Evolutionary conservation across 2,329 filamentous ascomycete genomes (phyloP).

Genomic region (Colletotrichum falcatum): DNA sequence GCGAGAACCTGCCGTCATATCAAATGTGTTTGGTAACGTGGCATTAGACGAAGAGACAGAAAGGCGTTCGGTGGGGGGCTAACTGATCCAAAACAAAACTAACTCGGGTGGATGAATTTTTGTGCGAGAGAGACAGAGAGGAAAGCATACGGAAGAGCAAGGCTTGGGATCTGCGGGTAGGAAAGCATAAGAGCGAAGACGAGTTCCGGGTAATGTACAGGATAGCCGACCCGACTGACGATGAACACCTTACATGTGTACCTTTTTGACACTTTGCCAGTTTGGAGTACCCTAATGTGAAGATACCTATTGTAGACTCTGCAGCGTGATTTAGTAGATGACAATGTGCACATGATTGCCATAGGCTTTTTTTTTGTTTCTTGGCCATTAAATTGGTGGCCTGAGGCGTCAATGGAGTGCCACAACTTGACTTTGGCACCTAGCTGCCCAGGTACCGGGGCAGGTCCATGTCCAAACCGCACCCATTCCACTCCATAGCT

Average conservation of each 20-base stretch:
- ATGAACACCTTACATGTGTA: neutral
- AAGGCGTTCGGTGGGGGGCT: slow-evolving; percentile 25
- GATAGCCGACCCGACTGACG: slow-evolving; percentile 7
- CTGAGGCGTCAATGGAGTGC: neutral
- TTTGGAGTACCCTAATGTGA: slow-evolving; percentile 4
- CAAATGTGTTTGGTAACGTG: neutral
- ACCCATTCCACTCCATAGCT: neutral
- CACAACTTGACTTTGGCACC: neutral
- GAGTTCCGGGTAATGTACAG: slow-evolving; percentile 12
- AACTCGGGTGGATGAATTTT: slow-evolving; percentile 11
- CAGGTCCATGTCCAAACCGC: neutral
- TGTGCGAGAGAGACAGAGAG: neutral
- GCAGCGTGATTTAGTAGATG: neutral
- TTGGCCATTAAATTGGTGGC: neutral
- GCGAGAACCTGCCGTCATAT: neutral
- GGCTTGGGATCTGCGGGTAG: slow-evolving; percentile 25
- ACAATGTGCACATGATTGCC: neutral
- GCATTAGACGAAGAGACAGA: slow-evolving; percentile 14
- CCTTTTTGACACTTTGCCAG: slow-evolving; percentile 2
- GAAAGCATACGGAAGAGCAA: slow-evolving; percentile 23
- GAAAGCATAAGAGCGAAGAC: slow-evolving; percentile 18
- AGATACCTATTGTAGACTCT: slow-evolving; percentile 22
- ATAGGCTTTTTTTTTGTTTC: neutral
- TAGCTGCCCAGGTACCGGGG: neutral
- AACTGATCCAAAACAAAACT: slow-evolving; percentile 22